Percentiles rank a stretch among this genome's conserved stretches.
phyloP scores from a whole-genome alignment of 331 rosid species.

The Cydonia oblonga region DNA sequence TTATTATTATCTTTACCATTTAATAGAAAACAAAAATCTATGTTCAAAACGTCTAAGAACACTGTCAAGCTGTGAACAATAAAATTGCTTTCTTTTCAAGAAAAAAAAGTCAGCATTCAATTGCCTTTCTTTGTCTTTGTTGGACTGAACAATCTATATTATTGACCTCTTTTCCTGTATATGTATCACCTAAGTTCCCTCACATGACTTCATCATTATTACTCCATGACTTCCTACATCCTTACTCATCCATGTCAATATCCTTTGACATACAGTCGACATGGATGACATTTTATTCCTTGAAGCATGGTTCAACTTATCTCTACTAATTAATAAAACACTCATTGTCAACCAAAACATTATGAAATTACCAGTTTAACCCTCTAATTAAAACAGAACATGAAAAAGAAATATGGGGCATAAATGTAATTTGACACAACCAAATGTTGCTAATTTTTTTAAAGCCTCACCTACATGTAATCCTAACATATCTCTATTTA shows the following conservation, averaged over 20 bases:
- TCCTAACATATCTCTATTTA: too few relatives aligned
- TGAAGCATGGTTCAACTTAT: background rate
- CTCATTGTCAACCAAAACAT: too few relatives aligned
- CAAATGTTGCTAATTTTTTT: too few relatives aligned
- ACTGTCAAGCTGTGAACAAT: background rate
- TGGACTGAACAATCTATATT: background rate
- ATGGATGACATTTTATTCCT: background rate
- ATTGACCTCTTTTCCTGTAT: background rate
- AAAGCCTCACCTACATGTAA: too few relatives aligned
- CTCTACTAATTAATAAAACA: too few relatives aligned
- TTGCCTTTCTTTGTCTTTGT: background rate
- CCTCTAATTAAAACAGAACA: too few relatives aligned
- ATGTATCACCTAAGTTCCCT: background rate
- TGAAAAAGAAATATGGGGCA: too few relatives aligned
- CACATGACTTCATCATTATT: background rate
- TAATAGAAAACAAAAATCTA: background rate
- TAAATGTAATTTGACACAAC: too few relatives aligned
- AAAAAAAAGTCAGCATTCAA: background rate
- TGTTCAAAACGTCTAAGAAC: background rate
- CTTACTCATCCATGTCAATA: background rate
- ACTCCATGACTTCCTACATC: background rate
- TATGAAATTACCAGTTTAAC: too few relatives aligned
- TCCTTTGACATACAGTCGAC: background rate
- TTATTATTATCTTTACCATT: background rate
- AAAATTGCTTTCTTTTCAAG: background rate